These are phyloP conservation scores for Scheffersomyces lignosus DNA, from an alignment of 805 yeast species.

Conservation along the genomic window DNA sequence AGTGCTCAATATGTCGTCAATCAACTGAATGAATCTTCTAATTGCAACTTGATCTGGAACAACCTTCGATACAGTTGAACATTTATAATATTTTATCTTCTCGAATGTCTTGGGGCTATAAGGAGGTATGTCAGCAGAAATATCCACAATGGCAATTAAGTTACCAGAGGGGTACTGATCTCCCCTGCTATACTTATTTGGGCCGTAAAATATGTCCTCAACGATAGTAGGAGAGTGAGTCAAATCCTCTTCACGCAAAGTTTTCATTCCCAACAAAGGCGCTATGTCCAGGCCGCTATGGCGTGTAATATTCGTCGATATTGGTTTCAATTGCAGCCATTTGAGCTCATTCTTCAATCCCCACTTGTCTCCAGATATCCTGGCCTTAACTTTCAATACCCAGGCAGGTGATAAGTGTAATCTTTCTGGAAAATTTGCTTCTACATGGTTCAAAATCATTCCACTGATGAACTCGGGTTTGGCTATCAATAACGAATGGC, in stretches of 20 bases:
- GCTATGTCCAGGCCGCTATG: constrained; percentile 33
- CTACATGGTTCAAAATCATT: constrained; percentile 56
- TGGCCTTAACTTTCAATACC: constrained; percentile 65
- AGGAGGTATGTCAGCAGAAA: constrained; percentile 69
- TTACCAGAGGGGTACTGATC: constrained; percentile 23
- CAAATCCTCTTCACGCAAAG: constrained; percentile 62
- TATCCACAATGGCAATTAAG: constrained; percentile 63
- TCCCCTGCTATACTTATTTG: neutral
- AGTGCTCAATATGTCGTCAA: constrained; percentile 44
- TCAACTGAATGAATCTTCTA: constrained; percentile 51
- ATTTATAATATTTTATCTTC: constrained; percentile 61
- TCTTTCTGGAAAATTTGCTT: constrained; percentile 44
- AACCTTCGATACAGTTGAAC: constrained; percentile 76
- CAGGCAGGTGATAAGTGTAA: constrained; percentile 65
- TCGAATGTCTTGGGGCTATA: constrained; percentile 60
- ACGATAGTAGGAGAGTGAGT: constrained; percentile 58
- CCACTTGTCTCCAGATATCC: constrained; percentile 72
- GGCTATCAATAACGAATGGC: constrained; percentile 64
- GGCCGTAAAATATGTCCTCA: constrained; percentile 45
- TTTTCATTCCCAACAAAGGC: constrained; percentile 70
- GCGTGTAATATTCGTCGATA: constrained; percentile 45
- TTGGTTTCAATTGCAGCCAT: constrained; percentile 58
- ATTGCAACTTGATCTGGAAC: constrained; percentile 67
- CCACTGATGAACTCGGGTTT: constrained; percentile 68
- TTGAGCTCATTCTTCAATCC: constrained; percentile 73